Conservation (phyloP, 768 basidiomycete species). For the Pilatotrama ljubarskyi region DNA sequence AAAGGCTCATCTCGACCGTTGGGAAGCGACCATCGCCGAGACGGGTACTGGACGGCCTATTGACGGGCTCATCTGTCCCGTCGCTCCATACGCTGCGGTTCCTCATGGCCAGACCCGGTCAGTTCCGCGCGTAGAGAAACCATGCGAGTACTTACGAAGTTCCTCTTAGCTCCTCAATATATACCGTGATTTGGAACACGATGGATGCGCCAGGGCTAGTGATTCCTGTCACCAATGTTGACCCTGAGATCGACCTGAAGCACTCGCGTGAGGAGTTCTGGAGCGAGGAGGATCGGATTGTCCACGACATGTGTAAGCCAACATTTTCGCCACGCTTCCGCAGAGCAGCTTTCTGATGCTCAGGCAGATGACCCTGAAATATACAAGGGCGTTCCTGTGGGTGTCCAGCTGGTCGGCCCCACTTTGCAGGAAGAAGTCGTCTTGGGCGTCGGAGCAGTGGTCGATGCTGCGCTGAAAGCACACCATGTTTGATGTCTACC, state of each 20-base stretch:
- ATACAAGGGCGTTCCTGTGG: constrained; percentile 36
- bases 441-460: constrained; percentile 33
- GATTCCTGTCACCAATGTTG: constrained; percentile 52
- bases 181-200: constrained; percentile 46
- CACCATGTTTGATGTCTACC: too few relatives aligned
- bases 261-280: constrained; percentile 38
- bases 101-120: constrained; percentile 44
- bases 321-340: constrained; percentile 9
- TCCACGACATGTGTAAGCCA: constrained; percentile 44
- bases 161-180: constrained; percentile 24
- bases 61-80: constrained; percentile 49
- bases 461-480: constrained; percentile 26
- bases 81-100: constrained; percentile 40
- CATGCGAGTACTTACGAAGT: neutral
- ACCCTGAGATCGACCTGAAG: constrained; percentile 40
- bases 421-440: constrained; percentile 42
- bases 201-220: constrained; percentile 43
- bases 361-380: constrained; percentile 42
- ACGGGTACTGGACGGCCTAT: constrained; percentile 51
- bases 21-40: constrained; percentile 39
- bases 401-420: constrained; percentile 37
- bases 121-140: neutral
- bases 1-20: constrained; percentile 45
- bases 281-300: constrained; percentile 39
- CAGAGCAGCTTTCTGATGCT: neutral